Evolutionary conservation across 306 rosid genomes (phyloP).

Genomic region (Castanea mollissima): DNA sequence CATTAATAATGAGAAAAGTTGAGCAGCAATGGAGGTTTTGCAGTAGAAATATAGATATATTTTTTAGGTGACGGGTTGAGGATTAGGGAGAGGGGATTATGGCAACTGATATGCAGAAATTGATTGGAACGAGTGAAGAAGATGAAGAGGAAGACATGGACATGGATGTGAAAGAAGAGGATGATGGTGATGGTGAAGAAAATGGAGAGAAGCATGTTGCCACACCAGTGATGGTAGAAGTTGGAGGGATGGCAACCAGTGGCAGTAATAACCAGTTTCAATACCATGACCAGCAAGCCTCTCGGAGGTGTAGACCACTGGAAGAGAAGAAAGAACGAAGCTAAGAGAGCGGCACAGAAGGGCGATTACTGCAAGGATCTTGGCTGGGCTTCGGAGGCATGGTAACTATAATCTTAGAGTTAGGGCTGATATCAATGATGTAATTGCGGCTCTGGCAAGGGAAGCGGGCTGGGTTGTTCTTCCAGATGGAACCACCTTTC

Average conservation of each 20-base stretch:
- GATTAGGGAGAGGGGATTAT: slow-evolving; percentile 41
- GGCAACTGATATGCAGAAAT: slow-evolving; percentile 76
- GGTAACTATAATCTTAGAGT: slow-evolving; percentile 97
- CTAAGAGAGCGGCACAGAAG: slow-evolving; percentile 95
- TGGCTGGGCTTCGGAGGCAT: slow-evolving; percentile 97
- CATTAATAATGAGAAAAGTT: background rate
- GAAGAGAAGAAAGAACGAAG: slow-evolving; percentile 98
- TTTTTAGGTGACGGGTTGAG: slow-evolving; percentile 17
- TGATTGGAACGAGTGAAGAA: slow-evolving; percentile 79
- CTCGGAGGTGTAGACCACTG: slow-evolving; percentile 78
- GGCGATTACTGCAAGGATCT: slow-evolving; percentile 94
- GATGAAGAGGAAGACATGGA: slow-evolving; percentile 91
- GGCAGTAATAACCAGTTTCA: slow-evolving; percentile 56
- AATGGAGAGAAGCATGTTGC: slow-evolving; percentile 45
- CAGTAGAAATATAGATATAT: slow-evolving; percentile 14
- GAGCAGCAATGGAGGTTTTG: slow-evolving; percentile 12
- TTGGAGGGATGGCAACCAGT: slow-evolving; percentile 57
- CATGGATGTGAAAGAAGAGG: slow-evolving; percentile 91
- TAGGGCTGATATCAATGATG: slow-evolving; percentile 97
- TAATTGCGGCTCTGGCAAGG: slow-evolving; percentile 86
- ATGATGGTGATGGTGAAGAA: slow-evolving; percentile 58
- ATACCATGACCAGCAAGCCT: slow-evolving; percentile 57
- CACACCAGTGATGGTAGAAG: slow-evolving; percentile 45
- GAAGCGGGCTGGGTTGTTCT: slow-evolving; percentile 99
- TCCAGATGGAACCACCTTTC: slow-evolving; percentile 96